These are phyloP conservation scores for Westerdykella sp. DNA, from an alignment of 2,329 filamentous ascomycete genomes.

Conservation along the genomic window DNA sequence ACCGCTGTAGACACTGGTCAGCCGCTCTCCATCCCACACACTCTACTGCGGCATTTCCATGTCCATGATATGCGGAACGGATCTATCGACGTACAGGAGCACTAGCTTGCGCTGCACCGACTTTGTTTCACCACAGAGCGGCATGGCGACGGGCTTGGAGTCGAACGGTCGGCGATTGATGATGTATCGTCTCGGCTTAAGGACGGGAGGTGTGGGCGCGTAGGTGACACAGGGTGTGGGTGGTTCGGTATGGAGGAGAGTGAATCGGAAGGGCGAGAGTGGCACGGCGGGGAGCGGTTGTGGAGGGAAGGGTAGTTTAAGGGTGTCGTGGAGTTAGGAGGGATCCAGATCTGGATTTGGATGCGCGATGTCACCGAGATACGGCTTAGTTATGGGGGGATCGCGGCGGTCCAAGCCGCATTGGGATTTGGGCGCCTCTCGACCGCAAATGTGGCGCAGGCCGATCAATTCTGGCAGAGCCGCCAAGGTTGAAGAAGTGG, in stretches of 20 bases:
- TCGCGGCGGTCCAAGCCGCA: no score
- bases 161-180: conserved; percentile 9
- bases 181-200: conserved; percentile 18
- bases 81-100: conserved; percentile 60
- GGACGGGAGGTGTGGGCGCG: conserved; percentile 22
- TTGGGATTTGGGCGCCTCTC: no score
- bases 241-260: neutral
- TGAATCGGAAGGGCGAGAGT: neutral
- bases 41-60: neutral
- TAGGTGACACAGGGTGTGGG: conserved; percentile 9
- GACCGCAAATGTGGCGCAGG: no score
- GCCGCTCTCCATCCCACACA: conserved; percentile 15
- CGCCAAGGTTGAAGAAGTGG: no score
- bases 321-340: neutral
- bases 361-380: neutral
- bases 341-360: neutral
- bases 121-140: conserved; percentile 51
- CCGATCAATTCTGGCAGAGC: no score
- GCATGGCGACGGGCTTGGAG: conserved; percentile 32
- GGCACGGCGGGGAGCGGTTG: neutral
- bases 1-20: conserved; percentile 53
- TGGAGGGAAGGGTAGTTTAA: neutral
- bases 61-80: conserved; percentile 13
- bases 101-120: conserved; percentile 95
- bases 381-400: neutral